Conservation (phyloP, 2,329 filamentous ascomycete genomes). For the Thelonectria discophora region DNA sequence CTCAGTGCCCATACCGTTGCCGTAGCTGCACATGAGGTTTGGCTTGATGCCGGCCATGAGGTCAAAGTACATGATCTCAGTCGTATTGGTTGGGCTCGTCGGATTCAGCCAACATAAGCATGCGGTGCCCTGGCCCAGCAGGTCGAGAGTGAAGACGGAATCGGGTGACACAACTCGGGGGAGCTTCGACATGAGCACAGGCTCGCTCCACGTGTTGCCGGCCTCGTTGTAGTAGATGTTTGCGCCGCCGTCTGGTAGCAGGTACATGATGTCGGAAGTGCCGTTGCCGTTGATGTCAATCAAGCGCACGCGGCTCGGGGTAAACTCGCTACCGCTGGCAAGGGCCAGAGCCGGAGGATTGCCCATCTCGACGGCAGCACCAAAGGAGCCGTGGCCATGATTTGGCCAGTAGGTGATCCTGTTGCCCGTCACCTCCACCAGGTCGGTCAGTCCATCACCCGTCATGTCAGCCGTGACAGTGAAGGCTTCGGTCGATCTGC, state of each 20-base stretch:
- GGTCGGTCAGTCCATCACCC: slow-evolving; percentile 13
- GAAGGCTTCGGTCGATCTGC: neutral
- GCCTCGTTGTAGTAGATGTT: neutral
- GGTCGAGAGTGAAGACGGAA: neutral
- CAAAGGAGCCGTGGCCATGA: slow-evolving; percentile 16
- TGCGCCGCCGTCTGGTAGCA: neutral
- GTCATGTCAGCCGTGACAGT: slow-evolving; percentile 15
- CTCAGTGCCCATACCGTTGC: neutral
- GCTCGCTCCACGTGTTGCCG: neutral
- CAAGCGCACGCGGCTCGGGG: neutral
- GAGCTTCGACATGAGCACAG: neutral
- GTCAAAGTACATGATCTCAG: neutral
- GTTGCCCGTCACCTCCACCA: neutral
- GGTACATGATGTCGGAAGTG: slow-evolving; percentile 7
- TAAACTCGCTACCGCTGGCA: neutral
- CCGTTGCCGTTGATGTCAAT: slow-evolving; percentile 3
- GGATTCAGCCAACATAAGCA: slow-evolving; percentile 7
- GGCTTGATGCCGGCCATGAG: neutral
- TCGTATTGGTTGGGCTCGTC: neutral
- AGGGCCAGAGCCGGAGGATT: neutral
- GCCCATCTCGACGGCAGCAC: slow-evolving; percentile 1
- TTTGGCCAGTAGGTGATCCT: slow-evolving; percentile 17
- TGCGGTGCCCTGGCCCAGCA: slow-evolving; percentile 9
- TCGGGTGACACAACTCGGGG: neutral
- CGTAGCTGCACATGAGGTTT: neutral